These are phyloP conservation scores for Malbranchea zuffiana DNA, from an alignment of 2,329 filamentous ascomycete genomes.

Conservation along the genomic window DNA sequence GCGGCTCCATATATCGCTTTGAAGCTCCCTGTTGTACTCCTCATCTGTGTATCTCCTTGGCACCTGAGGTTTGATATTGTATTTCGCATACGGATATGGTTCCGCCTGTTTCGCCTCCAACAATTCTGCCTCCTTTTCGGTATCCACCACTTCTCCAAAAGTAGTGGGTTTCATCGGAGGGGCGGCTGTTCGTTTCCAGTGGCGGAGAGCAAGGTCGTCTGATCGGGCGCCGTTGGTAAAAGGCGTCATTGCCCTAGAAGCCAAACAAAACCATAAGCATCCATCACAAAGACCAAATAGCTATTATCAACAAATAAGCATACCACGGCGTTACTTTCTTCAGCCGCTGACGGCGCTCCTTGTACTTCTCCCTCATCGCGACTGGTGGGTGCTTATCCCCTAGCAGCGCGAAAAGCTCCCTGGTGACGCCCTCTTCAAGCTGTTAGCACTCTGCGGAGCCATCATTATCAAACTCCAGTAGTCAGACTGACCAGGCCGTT, in stretches of 20 bases:
- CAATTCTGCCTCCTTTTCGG: slow-evolving; percentile 22
- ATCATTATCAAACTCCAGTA: slow-evolving; percentile 5
- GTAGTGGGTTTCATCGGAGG: slow-evolving; percentile 26
- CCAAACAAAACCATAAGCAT: slow-evolving; percentile 30
- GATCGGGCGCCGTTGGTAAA: slow-evolving; percentile 70
- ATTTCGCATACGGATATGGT: slow-evolving; percentile 63
- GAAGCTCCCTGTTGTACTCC: slow-evolving; percentile 67
- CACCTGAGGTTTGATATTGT: slow-evolving; percentile 68
- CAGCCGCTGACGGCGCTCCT: slow-evolving; percentile 40
- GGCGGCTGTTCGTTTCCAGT: slow-evolving; percentile 64
- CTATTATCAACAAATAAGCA: slow-evolving; percentile 41
- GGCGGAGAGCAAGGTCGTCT: slow-evolving; percentile 60
- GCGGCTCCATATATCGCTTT: slow-evolving; percentile 70
- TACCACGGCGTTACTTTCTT: slow-evolving; percentile 36
- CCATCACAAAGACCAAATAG: slow-evolving; percentile 48
- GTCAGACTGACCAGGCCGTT: slow-evolving; percentile 43
- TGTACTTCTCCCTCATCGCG: slow-evolving; percentile 43
- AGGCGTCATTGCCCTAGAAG: slow-evolving; percentile 53
- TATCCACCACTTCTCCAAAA: slow-evolving; percentile 28
- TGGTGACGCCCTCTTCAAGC: slow-evolving; percentile 37
- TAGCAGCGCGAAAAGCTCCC: slow-evolving; percentile 42
- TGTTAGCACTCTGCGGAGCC: slow-evolving; percentile 3
- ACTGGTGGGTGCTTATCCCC: slow-evolving; percentile 44
- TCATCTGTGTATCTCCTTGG: slow-evolving; percentile 71
- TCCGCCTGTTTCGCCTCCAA: slow-evolving; percentile 26